A percentile compares a stretch with the other conserved stretches of the same genome.
Evolutionary conservation across 1,284 basidiomycete species (phyloP).

Genomic region (Ceratobasidium sp.): DNA sequence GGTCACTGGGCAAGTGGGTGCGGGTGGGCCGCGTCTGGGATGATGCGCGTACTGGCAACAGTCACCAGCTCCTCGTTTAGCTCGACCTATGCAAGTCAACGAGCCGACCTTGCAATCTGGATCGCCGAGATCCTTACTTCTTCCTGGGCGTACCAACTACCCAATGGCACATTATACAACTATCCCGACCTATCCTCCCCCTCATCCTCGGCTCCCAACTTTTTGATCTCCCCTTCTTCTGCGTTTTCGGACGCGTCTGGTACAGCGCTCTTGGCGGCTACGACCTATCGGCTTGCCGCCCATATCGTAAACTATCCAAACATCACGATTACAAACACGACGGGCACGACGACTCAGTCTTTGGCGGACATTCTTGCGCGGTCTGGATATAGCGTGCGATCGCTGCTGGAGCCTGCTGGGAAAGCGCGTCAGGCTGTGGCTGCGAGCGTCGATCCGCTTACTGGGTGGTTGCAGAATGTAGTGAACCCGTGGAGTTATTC

Average conservation of each 20-base stretch:
- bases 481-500: slow-evolving; percentile 48
- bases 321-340: slow-evolving; percentile 11
- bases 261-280: slow-evolving; percentile 47
- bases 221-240: slow-evolving; percentile 25
- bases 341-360: not conserved
- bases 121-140: slow-evolving; percentile 63
- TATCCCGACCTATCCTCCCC: slow-evolving; percentile 40
- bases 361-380: slow-evolving; percentile 31
- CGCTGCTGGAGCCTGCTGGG: slow-evolving; percentile 28
- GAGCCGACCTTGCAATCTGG: slow-evolving; percentile 58
- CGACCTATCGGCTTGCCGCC: slow-evolving; percentile 48
- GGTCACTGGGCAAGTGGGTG: slow-evolving; percentile 69
- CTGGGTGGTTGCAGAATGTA: slow-evolving; percentile 48
- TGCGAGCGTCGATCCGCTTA: slow-evolving; percentile 7
- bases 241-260: slow-evolving; percentile 46
- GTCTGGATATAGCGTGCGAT: slow-evolving; percentile 28
- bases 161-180: slow-evolving; percentile 39
- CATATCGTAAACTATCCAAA: slow-evolving; percentile 23
- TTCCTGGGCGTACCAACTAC: slow-evolving; percentile 35
- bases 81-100: slow-evolving; percentile 54
- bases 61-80: slow-evolving; percentile 60
- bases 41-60: slow-evolving; percentile 63
- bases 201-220: slow-evolving; percentile 19
- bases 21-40: slow-evolving; percentile 61
- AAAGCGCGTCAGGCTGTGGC: slow-evolving; percentile 20